A percentile compares a stretch with the other conserved stretches of the same genome.
phyloP scores from a whole-genome alignment of 176 grass and related monocot species.

The Musa troglodytarum region DNA sequence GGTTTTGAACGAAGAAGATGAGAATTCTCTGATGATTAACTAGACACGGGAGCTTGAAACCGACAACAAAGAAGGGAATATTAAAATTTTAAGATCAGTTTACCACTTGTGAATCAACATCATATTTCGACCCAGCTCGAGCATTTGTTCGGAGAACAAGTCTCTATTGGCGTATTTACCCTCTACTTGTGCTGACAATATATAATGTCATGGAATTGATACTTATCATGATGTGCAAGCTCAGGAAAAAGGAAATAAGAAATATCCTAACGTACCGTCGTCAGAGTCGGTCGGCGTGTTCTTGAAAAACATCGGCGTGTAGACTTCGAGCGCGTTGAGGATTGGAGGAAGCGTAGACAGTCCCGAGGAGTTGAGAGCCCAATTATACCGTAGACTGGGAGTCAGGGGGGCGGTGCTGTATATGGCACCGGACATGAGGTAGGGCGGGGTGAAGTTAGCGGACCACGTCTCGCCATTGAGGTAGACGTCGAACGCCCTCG shows the following conservation, averaged over 20 bases:
- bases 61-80: too few species aligned
- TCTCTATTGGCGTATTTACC: not conserved
- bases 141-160: not conserved
- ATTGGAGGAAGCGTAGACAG: slow-evolving; percentile 47
- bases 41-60: too few species aligned
- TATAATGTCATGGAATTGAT: too few species aligned
- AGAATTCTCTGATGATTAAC: too few species aligned
- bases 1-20: too few species aligned
- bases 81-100: too few species aligned
- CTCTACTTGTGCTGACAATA: too few species aligned
- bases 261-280: slow-evolving; percentile 25
- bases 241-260: not conserved
- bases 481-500: slow-evolving; percentile 26
- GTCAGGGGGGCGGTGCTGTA: not conserved
- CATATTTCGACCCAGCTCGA: not conserved
- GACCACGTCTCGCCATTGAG: slow-evolving; percentile 12
- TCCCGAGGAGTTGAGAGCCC: slow-evolving; percentile 30
- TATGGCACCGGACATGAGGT: not conserved
- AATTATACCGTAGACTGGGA: not conserved
- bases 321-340: slow-evolving; percentile 46
- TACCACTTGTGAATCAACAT: not conserved
- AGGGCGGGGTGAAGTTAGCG: not conserved
- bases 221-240: too few species aligned
- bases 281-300: slow-evolving; percentile 17
- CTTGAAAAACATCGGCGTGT: slow-evolving; percentile 22